phyloP scores from a whole-genome alignment of 805 yeast species.

The Myxozyma nipponensis region DNA sequence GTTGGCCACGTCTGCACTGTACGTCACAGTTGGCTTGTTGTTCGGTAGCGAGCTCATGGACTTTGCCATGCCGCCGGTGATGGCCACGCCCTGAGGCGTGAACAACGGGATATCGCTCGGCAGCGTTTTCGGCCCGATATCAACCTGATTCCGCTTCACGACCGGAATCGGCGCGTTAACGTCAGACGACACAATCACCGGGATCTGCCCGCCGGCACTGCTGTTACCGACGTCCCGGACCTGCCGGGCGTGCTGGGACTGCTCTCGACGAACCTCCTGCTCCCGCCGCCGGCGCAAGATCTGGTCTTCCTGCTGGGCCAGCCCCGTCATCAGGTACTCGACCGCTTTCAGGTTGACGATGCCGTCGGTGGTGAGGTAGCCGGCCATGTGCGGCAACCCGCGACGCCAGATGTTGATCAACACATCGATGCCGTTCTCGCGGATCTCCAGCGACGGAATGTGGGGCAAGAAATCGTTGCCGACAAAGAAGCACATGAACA shows the following conservation, averaged over 20 bases:
- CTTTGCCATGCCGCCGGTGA: conserved; percentile 41
- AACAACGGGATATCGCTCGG: conserved; percentile 70
- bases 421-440: conserved; percentile 88
- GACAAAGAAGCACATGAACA: conserved; percentile 95
- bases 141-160: conserved; percentile 52
- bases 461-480: conserved; percentile 99
- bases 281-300: conserved; percentile 70
- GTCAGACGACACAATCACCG: neutral
- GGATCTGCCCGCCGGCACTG: neutral
- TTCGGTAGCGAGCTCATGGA: neutral
- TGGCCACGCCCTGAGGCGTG: conserved; percentile 68
- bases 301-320: conserved; percentile 71
- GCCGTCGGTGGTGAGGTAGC: conserved; percentile 90
- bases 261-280: conserved; percentile 65
- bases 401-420: conserved; percentile 81
- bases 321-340: conserved; percentile 58
- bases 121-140: conserved; percentile 68
- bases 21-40: conserved; percentile 6
- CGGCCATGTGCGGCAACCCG: conserved; percentile 58
- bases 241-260: conserved; percentile 57
- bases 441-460: conserved; percentile 86
- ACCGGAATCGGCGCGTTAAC: conserved; percentile 4
- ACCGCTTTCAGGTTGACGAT: conserved; percentile 69
- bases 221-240: neutral
- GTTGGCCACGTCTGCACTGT: conserved; percentile 62